These are phyloP conservation scores for Dendrobium catenatum DNA, from an alignment of 106 monocot species.

Conservation along the genomic window DNA sequence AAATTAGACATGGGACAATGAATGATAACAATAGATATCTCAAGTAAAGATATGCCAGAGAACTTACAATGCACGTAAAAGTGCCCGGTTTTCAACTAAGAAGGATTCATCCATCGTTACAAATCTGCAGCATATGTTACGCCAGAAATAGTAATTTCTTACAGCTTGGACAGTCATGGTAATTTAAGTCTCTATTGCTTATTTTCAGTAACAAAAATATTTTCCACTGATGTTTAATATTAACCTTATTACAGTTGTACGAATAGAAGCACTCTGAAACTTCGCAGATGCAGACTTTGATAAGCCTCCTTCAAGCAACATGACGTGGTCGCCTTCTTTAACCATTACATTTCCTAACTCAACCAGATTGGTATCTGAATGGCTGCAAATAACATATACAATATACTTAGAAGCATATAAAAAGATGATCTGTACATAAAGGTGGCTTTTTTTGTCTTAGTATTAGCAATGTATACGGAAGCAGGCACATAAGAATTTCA, in stretches of 20 bases:
- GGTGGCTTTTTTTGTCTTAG: neutral
- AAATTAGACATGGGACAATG: constrained; percentile 4
- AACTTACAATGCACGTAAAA: constrained; percentile 73
- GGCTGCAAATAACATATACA: constrained; percentile 24
- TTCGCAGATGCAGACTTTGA: constrained; percentile 47
- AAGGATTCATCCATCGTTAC: constrained; percentile 77
- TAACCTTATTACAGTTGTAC: constrained; percentile 50
- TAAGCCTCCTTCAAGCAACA: constrained; percentile 58
- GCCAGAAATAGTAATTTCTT: neutral
- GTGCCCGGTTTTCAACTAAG: constrained; percentile 61
- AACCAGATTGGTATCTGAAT: constrained; percentile 59
- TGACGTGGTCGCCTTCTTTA: constrained; percentile 47
- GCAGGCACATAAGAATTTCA: neutral
- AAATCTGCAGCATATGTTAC: constrained; percentile 46
- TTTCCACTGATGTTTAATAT: neutral
- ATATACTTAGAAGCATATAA: neutral
- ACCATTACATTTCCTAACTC: constrained; percentile 42
- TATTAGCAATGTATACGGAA: neutral
- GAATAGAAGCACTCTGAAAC: constrained; percentile 35
- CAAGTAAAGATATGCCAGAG: neutral
- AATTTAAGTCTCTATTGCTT: neutral
- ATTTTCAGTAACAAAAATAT: neutral
- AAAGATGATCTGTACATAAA: neutral
- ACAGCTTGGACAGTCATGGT: neutral
- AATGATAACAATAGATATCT: neutral